Conservation (phyloP, 805 yeast species). For the Cyberlindnera suaveolens region DNA sequence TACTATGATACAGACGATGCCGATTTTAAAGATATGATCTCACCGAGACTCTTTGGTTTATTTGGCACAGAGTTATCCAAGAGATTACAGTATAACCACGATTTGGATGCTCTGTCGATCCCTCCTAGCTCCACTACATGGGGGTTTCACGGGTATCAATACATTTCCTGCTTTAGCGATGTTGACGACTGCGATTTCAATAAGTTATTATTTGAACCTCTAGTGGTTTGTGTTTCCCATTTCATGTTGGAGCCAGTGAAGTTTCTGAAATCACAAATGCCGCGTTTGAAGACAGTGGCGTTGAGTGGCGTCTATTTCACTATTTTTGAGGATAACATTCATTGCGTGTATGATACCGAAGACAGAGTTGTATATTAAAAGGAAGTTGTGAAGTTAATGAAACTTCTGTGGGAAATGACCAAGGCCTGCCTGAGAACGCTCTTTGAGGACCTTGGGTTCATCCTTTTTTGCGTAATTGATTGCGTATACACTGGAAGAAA, state of each 20-base stretch:
- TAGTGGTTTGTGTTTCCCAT: conserved; percentile 38
- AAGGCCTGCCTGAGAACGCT: too few species aligned
- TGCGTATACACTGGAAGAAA: too few species aligned
- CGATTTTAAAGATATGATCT: conserved; percentile 52
- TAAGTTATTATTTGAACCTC: conserved; percentile 34
- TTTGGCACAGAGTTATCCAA: conserved; percentile 39
- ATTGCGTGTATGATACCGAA: conserved; percentile 23
- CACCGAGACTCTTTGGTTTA: conserved; percentile 49
- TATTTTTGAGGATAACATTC: conserved; percentile 13
- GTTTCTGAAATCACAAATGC: conserved; percentile 27
- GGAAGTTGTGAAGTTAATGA: too few species aligned
- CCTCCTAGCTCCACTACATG: conserved; percentile 34
- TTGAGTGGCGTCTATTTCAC: conserved; percentile 39
- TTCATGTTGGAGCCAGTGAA: conserved; percentile 39
- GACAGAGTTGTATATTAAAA: background rate
- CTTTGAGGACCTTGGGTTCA: too few species aligned
- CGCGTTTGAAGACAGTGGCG: conserved; percentile 27
- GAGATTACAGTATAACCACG: conserved; percentile 28
- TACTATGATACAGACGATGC: conserved; percentile 43
- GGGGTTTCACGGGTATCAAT: conserved; percentile 44
- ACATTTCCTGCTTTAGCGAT: conserved; percentile 33
- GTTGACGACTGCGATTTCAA: conserved; percentile 36
- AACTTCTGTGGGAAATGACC: too few species aligned
- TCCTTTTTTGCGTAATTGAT: too few species aligned
- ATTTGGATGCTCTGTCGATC: conserved; percentile 24